Percentiles rank a stretch among this genome's conserved stretches.
These are phyloP conservation scores for Vanrija sp. DNA, from an alignment of 1,284 basidiomycete species.

Conservation along the genomic window DNA sequence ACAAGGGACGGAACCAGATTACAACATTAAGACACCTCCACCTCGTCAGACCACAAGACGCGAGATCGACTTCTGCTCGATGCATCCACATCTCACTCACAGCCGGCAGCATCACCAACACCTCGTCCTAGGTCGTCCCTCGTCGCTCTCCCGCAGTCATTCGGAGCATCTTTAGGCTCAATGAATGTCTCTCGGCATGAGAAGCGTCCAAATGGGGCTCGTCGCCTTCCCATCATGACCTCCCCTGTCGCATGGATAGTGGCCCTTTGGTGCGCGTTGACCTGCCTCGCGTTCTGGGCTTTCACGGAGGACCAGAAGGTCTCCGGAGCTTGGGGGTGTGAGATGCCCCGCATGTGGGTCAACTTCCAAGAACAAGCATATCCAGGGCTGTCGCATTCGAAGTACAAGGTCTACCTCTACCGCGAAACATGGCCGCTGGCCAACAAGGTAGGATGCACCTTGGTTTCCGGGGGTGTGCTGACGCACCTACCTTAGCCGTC, in stretches of 20 bases:
- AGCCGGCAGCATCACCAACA: too few relatives aligned
- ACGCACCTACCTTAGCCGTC: slow-evolving; percentile 45
- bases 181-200: too few relatives aligned
- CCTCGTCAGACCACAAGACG: not conserved
- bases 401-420: slow-evolving; percentile 86
- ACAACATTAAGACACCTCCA: not conserved
- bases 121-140: too few relatives aligned
- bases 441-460: too few relatives aligned
- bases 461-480: not conserved
- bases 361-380: slow-evolving; percentile 45
- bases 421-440: slow-evolving; percentile 56
- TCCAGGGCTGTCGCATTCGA: slow-evolving; percentile 47
- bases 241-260: not conserved
- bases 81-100: too few relatives aligned
- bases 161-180: too few relatives aligned
- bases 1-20: not conserved
- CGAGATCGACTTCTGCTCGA: too few relatives aligned
- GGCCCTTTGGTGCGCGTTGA: slow-evolving; percentile 3
- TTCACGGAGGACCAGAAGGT: slow-evolving; percentile 15
- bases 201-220: too few relatives aligned
- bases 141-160: too few relatives aligned
- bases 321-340: slow-evolving; percentile 56
- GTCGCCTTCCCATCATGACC: too few relatives aligned
- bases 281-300: slow-evolving; percentile 1
- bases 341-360: slow-evolving; percentile 96